These are phyloP conservation scores for Mychonastes homosphaera DNA, from an alignment of 139 green algal genomes.

Conservation along the genomic window DNA sequence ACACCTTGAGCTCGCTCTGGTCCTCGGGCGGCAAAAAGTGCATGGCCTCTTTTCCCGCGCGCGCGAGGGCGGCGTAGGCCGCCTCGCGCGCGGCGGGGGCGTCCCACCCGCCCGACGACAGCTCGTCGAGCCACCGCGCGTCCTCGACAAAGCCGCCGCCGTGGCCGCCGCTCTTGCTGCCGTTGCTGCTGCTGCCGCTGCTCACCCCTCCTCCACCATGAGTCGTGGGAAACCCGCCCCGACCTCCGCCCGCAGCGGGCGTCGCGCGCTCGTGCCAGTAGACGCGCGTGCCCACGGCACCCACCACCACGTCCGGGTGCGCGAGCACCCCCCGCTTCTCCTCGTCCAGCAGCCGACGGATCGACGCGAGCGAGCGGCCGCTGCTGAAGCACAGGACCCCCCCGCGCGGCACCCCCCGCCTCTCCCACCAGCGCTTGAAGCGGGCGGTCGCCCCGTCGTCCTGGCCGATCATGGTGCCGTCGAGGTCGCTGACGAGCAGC, in stretches of 20 bases:
- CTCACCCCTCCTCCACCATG: neutral
- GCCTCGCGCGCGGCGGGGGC: conserved; percentile 50
- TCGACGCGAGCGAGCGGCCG: conserved; percentile 45
- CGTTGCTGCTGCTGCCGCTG: neutral
- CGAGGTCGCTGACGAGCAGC: conserved; percentile 63
- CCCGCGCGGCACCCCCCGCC: conserved; percentile 39
- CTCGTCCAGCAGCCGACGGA: conserved; percentile 21
- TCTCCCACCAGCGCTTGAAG: conserved; percentile 72
- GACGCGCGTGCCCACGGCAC: conserved; percentile 55
- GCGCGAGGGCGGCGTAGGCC: conserved; percentile 47
- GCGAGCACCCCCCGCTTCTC: conserved; percentile 53
- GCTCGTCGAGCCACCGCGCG: conserved; percentile 29
- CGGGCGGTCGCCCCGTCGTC: conserved; percentile 51
- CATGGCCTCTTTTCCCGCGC: conserved; percentile 59
- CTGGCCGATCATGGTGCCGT: conserved; percentile 82
- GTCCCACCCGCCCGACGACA: conserved; percentile 59
- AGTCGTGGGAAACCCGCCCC: too few species aligned
- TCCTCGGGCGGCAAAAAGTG: conserved; percentile 68
- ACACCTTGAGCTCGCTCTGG: conserved; percentile 66
- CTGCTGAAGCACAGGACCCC: conserved; percentile 49
- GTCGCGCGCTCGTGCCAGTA: neutral
- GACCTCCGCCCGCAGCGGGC: neutral
- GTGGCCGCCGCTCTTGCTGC: neutral
- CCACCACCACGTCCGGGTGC: conserved; percentile 66
- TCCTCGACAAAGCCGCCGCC: conserved; percentile 45